Evolutionary conservation across 305 asterid species (phyloP), one percentile per base, ranked within the genome.

Genomic region (Fraxinus nigra): DNA sequence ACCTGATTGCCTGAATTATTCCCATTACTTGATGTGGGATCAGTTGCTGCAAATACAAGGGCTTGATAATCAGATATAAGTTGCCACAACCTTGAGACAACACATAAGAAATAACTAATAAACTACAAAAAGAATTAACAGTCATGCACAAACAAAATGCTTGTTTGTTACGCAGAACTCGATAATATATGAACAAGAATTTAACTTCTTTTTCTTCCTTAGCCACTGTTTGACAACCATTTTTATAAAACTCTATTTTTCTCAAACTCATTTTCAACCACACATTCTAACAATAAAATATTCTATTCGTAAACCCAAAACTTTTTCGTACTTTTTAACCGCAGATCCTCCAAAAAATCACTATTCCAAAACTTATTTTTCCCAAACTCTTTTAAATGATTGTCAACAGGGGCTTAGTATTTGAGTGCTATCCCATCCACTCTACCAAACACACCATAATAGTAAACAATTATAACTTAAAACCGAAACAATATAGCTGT

Each of bases 1-100:
- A 28, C 85, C 83, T 88, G 85, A 82, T 80, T 81, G 54, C 92
- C 90, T 35, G 87, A 84, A 82, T 77, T 84, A 80, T 84, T 87
- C 79, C 88, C 93, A 79, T 88, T 74, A 84, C 89, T 82, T 76
- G 92, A 86, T 67, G 89, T 75, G 70, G 95, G 89, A 85, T 92
- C 94, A 77, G 88, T 82, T 85, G 83, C 97, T 92, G 90, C 82
- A 89, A 83, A 87, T 54, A 85, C 61, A 84, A 35, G 56, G 85
- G 79, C 79, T 76, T 79, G 28, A 73, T 40, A 74, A 65, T 87
- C 82, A 89, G 79, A 80, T 40, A 79, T 38, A 67, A 76, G 80
- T 75, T 73, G 80, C 82, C 30, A 72, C 78, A 80, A 75, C 22
- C 78, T 83, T 46, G 16, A 81, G 74, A 76, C 48, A 81, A 67